Evolutionary conservation across 2,329 filamentous ascomycete species (phyloP).

Genomic region (Xylariaceae sp.): DNA sequence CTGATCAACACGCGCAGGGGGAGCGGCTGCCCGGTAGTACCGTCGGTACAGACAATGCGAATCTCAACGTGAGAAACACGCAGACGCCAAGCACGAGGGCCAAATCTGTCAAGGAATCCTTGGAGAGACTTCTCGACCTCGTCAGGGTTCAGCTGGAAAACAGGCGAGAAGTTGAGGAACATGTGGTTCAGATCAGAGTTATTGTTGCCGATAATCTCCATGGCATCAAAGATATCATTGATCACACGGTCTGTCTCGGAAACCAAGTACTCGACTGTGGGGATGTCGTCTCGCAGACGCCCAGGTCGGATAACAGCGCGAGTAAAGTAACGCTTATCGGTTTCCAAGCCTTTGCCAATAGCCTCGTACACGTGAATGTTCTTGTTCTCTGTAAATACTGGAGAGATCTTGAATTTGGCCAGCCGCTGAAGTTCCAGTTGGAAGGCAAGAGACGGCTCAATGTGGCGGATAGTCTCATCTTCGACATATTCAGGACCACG

Average conservation of each 20-base stretch:
- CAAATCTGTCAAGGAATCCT: conserved; percentile 95
- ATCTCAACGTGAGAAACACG: conserved; percentile 97
- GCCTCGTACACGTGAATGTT: conserved; percentile 99
- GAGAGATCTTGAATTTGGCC: conserved; percentile 96
- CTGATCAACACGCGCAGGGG: conserved; percentile 94
- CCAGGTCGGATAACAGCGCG: conserved; percentile 92
- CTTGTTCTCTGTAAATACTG: conserved; percentile 97
- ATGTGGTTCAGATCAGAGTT: conserved; percentile 99
- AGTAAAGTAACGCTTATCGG: conserved; percentile 98
- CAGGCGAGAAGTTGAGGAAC: conserved; percentile 98
- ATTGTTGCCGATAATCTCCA: conserved; percentile 99
- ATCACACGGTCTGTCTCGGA: conserved; percentile 95
- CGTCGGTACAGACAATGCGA: conserved; percentile 95
- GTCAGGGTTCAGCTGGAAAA: conserved; percentile 84
- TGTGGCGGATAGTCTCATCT: conserved; percentile 95
- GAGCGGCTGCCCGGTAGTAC: conserved; percentile 75
- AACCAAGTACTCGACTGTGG: conserved; percentile 96
- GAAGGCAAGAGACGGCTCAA: conserved; percentile 93
- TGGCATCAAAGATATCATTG: conserved; percentile 94
- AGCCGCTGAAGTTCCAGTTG: conserved; percentile 93
- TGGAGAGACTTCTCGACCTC: conserved; percentile 91
- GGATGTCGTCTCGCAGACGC: conserved; percentile 92
- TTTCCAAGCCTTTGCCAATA: conserved; percentile 88
- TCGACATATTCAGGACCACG: conserved; percentile 85
- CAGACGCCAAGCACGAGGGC: conserved; percentile 89